These are phyloP conservation scores for Fusarium sp. DNA, from an alignment of 2,329 filamentous ascomycete genomes.

Conservation along the genomic window DNA sequence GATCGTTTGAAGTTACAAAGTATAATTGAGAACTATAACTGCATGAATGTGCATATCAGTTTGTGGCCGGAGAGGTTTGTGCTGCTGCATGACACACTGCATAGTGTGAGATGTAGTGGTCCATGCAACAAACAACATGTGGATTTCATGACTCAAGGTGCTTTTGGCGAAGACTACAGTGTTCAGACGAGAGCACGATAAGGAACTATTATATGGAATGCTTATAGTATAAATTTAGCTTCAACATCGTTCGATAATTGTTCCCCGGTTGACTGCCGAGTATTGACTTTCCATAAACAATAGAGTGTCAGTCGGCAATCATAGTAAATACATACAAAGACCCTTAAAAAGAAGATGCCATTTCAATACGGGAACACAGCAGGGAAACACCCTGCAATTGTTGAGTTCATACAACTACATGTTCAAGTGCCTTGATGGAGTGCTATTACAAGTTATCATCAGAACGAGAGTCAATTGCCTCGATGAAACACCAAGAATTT, in stretches of 20 bases:
- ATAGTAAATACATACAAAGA: not conserved
- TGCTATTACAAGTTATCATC: not conserved
- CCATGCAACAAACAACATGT: not conserved
- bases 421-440: not conserved
- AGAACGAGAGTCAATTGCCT: not conserved
- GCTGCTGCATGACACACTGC: not conserved
- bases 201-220: not conserved
- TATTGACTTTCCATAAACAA: not conserved
- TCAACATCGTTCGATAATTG: not conserved
- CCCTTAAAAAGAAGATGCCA: constrained; percentile 8
- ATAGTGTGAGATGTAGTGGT: not conserved
- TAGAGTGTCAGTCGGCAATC: constrained; percentile 8
- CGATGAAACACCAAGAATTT: not conserved
- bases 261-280: not conserved
- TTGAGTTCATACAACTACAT: not conserved
- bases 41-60: constrained; percentile 1
- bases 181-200: not conserved
- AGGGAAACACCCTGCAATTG: constrained; percentile 4
- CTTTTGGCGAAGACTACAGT: not conserved
- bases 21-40: not conserved
- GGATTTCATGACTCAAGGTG: not conserved
- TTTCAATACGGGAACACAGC: not conserved
- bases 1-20: not conserved
- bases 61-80: not conserved
- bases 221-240: not conserved